Base-by-base conservation (phyloP, 441 rosid species). In the Euphorbia schlechtendalii region DNA sequence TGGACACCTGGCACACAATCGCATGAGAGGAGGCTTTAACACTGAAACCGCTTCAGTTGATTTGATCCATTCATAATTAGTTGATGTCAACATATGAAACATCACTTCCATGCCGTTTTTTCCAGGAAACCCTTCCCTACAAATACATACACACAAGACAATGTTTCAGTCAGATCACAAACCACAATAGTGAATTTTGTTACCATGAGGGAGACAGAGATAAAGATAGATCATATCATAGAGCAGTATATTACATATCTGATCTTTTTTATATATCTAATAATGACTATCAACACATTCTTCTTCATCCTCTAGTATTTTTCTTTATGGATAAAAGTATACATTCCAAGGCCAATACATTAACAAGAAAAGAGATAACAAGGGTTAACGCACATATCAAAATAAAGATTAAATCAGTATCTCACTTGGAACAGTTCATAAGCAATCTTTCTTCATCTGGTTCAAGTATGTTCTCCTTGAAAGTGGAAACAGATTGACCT, bases 361-460 rank as follows among this genome's bases (percentile, higher is more conserved):
- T 3, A 3, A 28, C 32, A 21, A 24, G 8, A 24, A 24, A 5
- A 12, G 11, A 22, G 40, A 40, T 34, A 45, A 32, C 27, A 54
- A 10, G 15, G 27, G 7, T 32, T n/a, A n/a, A 22, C 10, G n/a
- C 4, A 20, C n/a, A 38, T 36, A 48, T 18, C 28, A 32, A 60
- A 59, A 59, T 14, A 34, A 52, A 20, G 15, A 0, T 25, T 24
- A 60, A 10, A 24, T 22, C 32, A 53, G 58, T 5, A 36, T 34
- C 77, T 62, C 59, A 69, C 69, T 7, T 38, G 54, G 67, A 72
- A 72, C 81, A 72, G 61, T 69, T 80, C 84, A 86, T 68, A 20
- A 94, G 82, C 18, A 75, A 79, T 74, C 76, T 81, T 82, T 94
- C 98, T 82, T 91, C 98, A 66, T 84, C 96, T 45, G 83, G 96